Evolutionary conservation across 345 rosid genomes (phyloP), one percentile per base, ranked within the genome.

Genomic region (Reutealis trisperma): DNA sequence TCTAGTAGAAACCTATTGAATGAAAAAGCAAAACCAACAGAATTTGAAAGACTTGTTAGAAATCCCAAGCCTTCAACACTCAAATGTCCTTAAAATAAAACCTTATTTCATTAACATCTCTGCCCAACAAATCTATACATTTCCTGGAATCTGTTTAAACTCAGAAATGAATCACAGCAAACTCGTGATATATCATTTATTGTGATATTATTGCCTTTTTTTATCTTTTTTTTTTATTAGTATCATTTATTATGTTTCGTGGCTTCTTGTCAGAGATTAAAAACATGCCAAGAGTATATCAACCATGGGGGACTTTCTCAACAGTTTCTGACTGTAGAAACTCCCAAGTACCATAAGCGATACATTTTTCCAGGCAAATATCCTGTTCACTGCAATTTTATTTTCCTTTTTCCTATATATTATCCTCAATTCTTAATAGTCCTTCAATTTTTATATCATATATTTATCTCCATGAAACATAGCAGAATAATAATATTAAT

Each of bases 301-400:
- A 87, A 73, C 84, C 84, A 79, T 14, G 78, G 85, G 21, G 93
- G 97, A 69, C 61, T 84, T 71, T 81, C 80, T 77, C 91, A 88
- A 63, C 91, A 90, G 32, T 86, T 81, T 45, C 77, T 85, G 80
- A 70, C 76, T n/a, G 70, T 90, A 32, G 79, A 83, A 12, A 74
- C 83, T 76, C 88, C 91, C 13, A 82, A 74, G 78, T 82, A 89
- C 85, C 89, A 92, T 49, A 89, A 83, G 79, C 90, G 83, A 41
- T 95, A 93, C 85, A 84, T 87, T 78, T 79, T 89, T 78, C 92
- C 94, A 80, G 97, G 98, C 88, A 89, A 77, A 51, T 75, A 27
- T 63, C 25, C 47, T 41, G 67, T 65, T 58, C 77, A 41, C 13
- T 27, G 30, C 30, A 27, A 27, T 5, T 37, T 37, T 6, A 37